Conservation (phyloP, 2,329 filamentous ascomycete species). For the Claviceps humidiphila region DNA sequence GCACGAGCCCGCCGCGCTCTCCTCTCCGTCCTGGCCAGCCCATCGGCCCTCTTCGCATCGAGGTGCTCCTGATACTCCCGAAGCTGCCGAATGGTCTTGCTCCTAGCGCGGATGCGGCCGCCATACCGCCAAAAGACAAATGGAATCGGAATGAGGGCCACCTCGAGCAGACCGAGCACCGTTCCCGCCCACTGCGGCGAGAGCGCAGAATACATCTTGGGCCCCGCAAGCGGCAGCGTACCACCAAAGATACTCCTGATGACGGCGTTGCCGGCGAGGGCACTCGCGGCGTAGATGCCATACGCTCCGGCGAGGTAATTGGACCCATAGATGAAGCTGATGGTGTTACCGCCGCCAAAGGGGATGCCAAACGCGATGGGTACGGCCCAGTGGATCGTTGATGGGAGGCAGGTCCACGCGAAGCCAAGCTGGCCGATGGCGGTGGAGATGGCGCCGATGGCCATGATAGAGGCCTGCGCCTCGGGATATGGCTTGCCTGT, state of each 20-base stretch:
- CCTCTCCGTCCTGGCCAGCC: conserved; percentile 12
- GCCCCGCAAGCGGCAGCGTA: conserved; percentile 61
- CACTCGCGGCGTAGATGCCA: conserved; percentile 68
- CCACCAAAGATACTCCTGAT: conserved; percentile 62
- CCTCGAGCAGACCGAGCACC: conserved; percentile 59
- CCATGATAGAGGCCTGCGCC: conserved; percentile 68
- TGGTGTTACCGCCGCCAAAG: conserved; percentile 64
- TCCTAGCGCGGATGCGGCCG: conserved; percentile 36
- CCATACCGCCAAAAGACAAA: conserved; percentile 61
- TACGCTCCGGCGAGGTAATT: conserved; percentile 74
- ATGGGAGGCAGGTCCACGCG: conserved; percentile 73
- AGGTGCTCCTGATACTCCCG: conserved; percentile 29
- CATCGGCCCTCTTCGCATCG: conserved; percentile 19
- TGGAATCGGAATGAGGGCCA: conserved; percentile 64
- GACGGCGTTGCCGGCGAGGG: conserved; percentile 68
- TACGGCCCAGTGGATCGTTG: conserved; percentile 66
- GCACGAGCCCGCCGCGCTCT: conserved; percentile 1
- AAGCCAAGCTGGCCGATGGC: conserved; percentile 76
- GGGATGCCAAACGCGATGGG: conserved; percentile 67
- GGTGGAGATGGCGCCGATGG: conserved; percentile 59
- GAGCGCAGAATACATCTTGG: conserved; percentile 55
- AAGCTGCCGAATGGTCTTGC: conserved; percentile 31
- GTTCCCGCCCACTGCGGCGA: conserved; percentile 71
- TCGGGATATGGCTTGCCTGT: conserved; percentile 67
- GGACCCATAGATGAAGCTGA: conserved; percentile 68